Evolutionary conservation across 2,329 filamentous ascomycete genomes (phyloP).

Genomic region (Hirsutella thompsonii): DNA sequence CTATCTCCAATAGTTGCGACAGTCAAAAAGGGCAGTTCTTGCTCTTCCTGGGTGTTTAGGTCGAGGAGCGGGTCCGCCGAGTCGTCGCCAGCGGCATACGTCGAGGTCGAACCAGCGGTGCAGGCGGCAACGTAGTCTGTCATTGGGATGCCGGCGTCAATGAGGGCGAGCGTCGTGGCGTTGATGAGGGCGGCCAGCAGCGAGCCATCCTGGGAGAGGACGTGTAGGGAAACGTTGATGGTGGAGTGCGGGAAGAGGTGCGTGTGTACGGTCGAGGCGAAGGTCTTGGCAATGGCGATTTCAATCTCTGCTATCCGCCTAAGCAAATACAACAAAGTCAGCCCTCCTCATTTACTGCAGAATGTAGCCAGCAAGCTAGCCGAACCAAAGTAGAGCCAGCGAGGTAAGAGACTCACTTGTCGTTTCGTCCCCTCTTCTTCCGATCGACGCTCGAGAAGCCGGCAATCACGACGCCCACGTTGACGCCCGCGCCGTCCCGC

Average conservation of each 20-base stretch:
- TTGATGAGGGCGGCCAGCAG: slow-evolving; percentile 85
- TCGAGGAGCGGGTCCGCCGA: slow-evolving; percentile 66
- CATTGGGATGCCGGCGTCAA: slow-evolving; percentile 95
- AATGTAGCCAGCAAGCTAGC: slow-evolving; percentile 7
- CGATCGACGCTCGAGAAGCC: slow-evolving; percentile 83
- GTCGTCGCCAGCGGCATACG: slow-evolving; percentile 52
- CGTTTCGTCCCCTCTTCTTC: slow-evolving; percentile 59
- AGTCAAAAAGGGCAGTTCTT: slow-evolving; percentile 80
- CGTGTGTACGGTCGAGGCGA: slow-evolving; percentile 67
- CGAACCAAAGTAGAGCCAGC: too few relatives aligned
- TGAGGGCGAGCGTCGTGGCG: slow-evolving; percentile 77
- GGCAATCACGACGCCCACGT: slow-evolving; percentile 72
- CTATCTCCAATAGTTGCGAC: slow-evolving; percentile 65
- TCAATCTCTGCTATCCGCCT: slow-evolving; percentile 75
- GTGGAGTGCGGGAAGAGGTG: slow-evolving; percentile 81
- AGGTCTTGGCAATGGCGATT: slow-evolving; percentile 64
- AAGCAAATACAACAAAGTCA: not conserved
- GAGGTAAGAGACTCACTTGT: slow-evolving; percentile 59
- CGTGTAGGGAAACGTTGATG: slow-evolving; percentile 72
- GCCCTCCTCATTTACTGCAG: not conserved
- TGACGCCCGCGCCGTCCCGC: slow-evolving; percentile 43
- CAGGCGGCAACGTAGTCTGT: slow-evolving; percentile 80
- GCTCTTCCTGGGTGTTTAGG: slow-evolving; percentile 67
- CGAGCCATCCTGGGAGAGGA: slow-evolving; percentile 82
- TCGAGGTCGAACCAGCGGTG: slow-evolving; percentile 69